Evolutionary conservation across 768 basidiomycete species (phyloP), one percentile per base, ranked within the genome.

Genomic region (Trametes punicea): DNA sequence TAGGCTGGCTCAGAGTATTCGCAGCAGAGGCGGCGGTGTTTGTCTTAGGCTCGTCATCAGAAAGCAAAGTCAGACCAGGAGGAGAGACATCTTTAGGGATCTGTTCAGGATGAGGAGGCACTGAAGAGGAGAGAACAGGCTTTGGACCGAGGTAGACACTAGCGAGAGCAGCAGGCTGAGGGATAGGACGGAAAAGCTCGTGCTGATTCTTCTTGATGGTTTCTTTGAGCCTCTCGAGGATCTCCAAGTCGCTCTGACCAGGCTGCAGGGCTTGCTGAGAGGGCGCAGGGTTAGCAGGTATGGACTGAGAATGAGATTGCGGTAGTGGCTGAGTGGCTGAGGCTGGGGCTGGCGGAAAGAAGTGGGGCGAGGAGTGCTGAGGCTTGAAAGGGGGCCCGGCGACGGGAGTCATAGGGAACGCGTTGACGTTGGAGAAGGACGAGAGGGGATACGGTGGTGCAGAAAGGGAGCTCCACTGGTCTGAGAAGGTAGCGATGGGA

Each of bases 191-290:
- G 68, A 81, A 91, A 62, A 83, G 75, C 52, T 87, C 81, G 69
- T 91, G 88, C 65, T 91, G 88, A 46, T 81, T 81, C 29, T 75
- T 77, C 65, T 83, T 85, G 70, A 91, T 90, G 52, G 80, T 73
- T 21, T 81, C 73, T 69, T 91, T 90, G 69, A 91, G 82, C 53
- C 82, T 82, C 71, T 90, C 82, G 56, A 91, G 78, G 29, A 84
- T 77, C 67, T 89, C 85, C 59, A 90, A 78, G 71, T 90, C 89
- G 65, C 75, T 78, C 63, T 81, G 76, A 7, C 84, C 86, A 20
- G 80, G 76, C 2, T 81, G 78, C 0, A 78, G 65, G 15, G 25
- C 15, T 2, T 62, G 47, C 16, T 63, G 47, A 27, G 60, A n/a
- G 29, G 52, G 52, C 26, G 16, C 5, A 13, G 31, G 20, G n/a